Percentiles rank a stretch among this genome's conserved stretches.
phyloP scores from a whole-genome alignment of 2,329 filamentous ascomycete genomes.

The Graphilbum fragrans region DNA sequence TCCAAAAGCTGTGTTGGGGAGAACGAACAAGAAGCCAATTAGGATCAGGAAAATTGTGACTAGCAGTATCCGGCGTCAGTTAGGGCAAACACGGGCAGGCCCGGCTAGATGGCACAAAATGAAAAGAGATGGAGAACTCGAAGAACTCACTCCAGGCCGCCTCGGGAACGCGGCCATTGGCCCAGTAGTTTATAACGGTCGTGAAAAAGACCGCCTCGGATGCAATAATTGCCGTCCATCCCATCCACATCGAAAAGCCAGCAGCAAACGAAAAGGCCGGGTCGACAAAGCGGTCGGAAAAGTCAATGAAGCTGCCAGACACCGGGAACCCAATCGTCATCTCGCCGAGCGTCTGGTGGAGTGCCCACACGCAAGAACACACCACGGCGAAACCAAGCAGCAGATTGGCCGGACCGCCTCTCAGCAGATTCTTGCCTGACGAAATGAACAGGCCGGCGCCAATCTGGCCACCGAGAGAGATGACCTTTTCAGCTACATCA shows the following conservation, averaged over 20 bases:
- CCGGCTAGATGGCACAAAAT: no score
- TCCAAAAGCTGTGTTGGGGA: conserved; percentile 2
- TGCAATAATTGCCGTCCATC: conserved; percentile 2
- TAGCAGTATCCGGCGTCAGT: background rate
- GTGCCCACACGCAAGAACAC: conserved; percentile 4
- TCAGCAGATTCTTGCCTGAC: conserved; percentile 3
- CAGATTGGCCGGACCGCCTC: conserved; percentile 3
- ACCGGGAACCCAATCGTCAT: conserved; percentile 5
- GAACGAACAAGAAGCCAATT: background rate
- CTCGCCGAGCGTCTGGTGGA: conserved; percentile 4
- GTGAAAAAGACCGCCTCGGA: conserved; percentile 4
- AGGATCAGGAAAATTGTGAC: conserved; percentile 5
- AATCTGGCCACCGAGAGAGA: conserved; percentile 4
- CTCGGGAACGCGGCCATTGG: background rate
- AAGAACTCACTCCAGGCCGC: background rate
- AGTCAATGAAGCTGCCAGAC: conserved; percentile 4
- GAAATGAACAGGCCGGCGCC: conserved; percentile 6
- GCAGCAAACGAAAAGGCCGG: conserved; percentile 4
- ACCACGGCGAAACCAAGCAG: conserved; percentile 3
- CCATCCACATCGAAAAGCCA: conserved; percentile 4
- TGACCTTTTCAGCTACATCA: background rate
- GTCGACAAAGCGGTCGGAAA: conserved; percentile 5
- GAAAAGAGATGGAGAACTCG: background rate
- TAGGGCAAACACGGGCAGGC: no score
- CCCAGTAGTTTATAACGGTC: conserved; percentile 4